Conservation (phyloP, 371 early-diverging fungal genomes). For the Mucor mucedo region DNA sequence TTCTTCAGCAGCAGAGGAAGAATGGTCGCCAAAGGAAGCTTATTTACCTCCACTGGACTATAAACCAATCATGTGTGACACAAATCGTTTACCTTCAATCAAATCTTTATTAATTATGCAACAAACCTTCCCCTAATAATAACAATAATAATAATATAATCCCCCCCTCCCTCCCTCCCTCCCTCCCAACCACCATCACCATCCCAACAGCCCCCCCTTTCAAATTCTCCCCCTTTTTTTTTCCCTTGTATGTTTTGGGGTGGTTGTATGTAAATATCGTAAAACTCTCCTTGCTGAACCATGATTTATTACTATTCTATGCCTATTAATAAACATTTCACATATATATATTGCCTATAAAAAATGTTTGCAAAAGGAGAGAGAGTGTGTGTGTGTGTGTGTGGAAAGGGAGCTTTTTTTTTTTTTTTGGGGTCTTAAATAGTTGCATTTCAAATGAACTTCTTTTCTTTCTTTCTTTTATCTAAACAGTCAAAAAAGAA, state of each 20-base stretch:
- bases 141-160: too few species aligned
- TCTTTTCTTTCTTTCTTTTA: not conserved
- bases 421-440: not conserved
- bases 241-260: not conserved
- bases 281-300: too few species aligned
- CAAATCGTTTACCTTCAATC: conserved; percentile 27
- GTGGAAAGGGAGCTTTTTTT: not conserved
- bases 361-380: not conserved
- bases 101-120: conserved; percentile 18
- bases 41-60: conserved; percentile 26
- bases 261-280: not conserved
- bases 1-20: conserved; percentile 1
- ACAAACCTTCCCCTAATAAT: conserved; percentile 1
- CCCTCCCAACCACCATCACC: not conserved
- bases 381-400: not conserved
- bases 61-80: conserved; percentile 10
- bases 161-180: not conserved
- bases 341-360: not conserved
- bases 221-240: not conserved
- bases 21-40: not conserved
- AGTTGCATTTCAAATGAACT: conserved; percentile 12
- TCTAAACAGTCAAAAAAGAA: not conserved
- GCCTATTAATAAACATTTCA: too few species aligned
- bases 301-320: too few species aligned
- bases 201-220: not conserved